A percentile compares a stretch with the other conserved stretches of the same genome.
phyloP scores from a whole-genome alignment of 805 yeast genomes.

The Brettanomyces custersianus region DNA sequence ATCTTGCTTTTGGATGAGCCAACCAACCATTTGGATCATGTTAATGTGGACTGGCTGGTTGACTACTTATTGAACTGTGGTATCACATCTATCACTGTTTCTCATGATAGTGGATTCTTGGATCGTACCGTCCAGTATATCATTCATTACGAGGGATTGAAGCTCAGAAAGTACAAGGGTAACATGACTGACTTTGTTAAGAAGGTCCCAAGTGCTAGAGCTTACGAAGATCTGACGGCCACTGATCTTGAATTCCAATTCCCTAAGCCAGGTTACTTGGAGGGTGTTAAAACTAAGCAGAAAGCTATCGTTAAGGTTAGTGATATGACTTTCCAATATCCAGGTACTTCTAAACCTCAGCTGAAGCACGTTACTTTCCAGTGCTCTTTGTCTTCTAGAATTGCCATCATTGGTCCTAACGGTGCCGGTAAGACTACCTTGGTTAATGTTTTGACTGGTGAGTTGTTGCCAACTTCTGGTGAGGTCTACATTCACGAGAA shows the following conservation, averaged over 20 bases:
- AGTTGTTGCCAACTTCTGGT: slow-evolving; percentile 95
- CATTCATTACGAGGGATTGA: slow-evolving; percentile 99
- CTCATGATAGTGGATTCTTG: slow-evolving; percentile 99
- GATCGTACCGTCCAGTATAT: slow-evolving; percentile 96
- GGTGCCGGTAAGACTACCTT: slow-evolving; percentile 99
- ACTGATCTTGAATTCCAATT: slow-evolving; percentile 92
- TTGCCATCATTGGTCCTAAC: slow-evolving; percentile 99
- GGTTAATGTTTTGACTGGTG: slow-evolving; percentile 98
- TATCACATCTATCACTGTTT: slow-evolving; percentile 95
- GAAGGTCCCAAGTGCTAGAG: slow-evolving; percentile 97
- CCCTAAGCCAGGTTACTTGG: slow-evolving; percentile 99
- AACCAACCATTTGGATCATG: slow-evolving; percentile 99
- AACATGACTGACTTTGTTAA: slow-evolving; percentile 97
- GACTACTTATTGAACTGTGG: slow-evolving; percentile 99
- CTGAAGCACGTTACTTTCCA: slow-evolving; percentile 88
- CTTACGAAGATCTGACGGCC: slow-evolving; percentile 98
- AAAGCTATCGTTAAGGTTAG: slow-evolving; percentile 98
- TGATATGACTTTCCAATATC: slow-evolving; percentile 98
- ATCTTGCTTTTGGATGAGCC: slow-evolving; percentile 98
- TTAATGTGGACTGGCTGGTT: slow-evolving; percentile 99
- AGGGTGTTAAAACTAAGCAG: slow-evolving; percentile 99
- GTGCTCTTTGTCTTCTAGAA: slow-evolving; percentile 98
- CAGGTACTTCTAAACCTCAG: slow-evolving; percentile 98
- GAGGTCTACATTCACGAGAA: slow-evolving; percentile 99
- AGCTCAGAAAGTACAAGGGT: slow-evolving; percentile 99